phyloP scores from a whole-genome alignment of 148 eudicot genomes.

The Vaccinium corymbosum region DNA sequence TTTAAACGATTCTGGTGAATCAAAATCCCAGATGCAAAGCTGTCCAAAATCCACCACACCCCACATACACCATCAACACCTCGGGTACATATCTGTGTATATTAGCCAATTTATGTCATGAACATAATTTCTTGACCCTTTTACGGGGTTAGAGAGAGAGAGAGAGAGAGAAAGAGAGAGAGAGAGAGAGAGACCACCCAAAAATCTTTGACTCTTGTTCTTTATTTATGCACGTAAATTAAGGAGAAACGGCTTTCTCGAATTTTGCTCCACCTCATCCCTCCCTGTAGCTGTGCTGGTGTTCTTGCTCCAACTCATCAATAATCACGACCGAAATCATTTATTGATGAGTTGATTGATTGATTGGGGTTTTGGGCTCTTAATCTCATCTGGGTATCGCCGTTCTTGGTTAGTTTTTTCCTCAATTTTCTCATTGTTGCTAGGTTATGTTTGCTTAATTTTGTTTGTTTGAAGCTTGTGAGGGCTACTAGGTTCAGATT shows the following conservation, averaged over 20 bases:
- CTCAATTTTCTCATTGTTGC: conserved; percentile 5
- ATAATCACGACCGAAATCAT: background rate
- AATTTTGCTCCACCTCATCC: background rate
- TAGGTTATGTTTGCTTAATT: background rate
- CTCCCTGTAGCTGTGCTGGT: too few species aligned
- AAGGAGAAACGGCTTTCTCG: conserved; percentile 17
- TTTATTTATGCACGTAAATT: conserved; percentile 13
- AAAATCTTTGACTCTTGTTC: conserved; percentile 18
- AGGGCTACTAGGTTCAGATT: conserved; percentile 9
- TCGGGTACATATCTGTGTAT: background rate
- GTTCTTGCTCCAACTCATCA: conserved; percentile 18
- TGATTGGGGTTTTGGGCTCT: conserved; percentile 1
- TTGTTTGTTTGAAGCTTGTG: background rate
- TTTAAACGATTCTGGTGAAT: background rate
- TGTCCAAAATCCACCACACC: background rate
- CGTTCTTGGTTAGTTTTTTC: conserved; percentile 9
- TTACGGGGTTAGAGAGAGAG: background rate
- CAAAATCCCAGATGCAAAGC: background rate
- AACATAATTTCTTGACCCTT: background rate
- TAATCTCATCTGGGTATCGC: conserved; percentile 20
- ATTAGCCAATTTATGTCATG: background rate
- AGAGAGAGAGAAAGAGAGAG: too few species aligned
- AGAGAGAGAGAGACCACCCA: too few species aligned
- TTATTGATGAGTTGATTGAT: background rate
- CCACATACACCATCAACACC: background rate